Conservation (phyloP, 1,284 basidiomycete genomes). For the Cryptococcus hybrid region DNA sequence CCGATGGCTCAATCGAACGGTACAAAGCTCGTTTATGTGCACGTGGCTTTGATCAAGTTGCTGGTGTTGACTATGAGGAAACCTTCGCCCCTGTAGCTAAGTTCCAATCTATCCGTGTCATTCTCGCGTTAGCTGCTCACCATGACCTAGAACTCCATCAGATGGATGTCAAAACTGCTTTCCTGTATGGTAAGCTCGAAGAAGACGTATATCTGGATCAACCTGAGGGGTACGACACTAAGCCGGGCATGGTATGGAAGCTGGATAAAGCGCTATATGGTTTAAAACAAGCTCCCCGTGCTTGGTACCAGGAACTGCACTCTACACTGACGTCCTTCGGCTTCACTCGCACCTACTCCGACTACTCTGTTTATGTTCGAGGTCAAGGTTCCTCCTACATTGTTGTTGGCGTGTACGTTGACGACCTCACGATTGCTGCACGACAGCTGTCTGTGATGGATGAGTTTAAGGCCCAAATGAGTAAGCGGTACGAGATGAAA, state of each 20-base stretch:
- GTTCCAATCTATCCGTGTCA: constrained; percentile 46
- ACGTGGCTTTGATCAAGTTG: constrained; percentile 39
- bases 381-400: background rate
- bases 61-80: constrained; percentile 35
- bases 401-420: constrained; percentile 16
- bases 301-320: constrained; percentile 47
- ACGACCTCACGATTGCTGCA: constrained; percentile 17
- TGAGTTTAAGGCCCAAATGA: constrained; percentile 21
- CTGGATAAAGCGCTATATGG: constrained; percentile 52
- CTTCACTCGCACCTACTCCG: constrained; percentile 30
- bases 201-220: constrained; percentile 49
- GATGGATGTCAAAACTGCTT: constrained; percentile 56
- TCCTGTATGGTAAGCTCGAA: constrained; percentile 52
- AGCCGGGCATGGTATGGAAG: constrained; percentile 10
- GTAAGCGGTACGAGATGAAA: constrained; percentile 18
- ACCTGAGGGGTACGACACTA: constrained; percentile 23
- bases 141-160: constrained; percentile 50
- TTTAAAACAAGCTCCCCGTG: constrained; percentile 47
- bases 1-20: constrained; percentile 22
- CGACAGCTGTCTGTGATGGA: background rate
- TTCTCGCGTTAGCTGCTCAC: constrained; percentile 49
- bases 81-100: constrained; percentile 52
- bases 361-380: constrained; percentile 49
- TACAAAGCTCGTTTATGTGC: constrained; percentile 43
- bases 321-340: constrained; percentile 34